Conservation (phyloP, 345 rosid genomes). For the Dovyalis caffra region DNA sequence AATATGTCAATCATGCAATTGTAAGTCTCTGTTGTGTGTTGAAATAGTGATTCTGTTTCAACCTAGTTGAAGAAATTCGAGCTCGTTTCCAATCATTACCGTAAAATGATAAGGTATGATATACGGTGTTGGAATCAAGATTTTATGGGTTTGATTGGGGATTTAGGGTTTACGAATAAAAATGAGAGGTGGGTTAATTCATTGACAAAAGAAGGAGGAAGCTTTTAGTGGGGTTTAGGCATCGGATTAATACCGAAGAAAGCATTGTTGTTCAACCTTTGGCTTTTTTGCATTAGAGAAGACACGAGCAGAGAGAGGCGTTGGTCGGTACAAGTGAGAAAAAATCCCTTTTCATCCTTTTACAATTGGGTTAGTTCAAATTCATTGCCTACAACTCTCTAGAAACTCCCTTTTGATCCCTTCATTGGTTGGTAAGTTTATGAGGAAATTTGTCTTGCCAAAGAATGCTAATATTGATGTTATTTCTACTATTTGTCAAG, state of each 20-base stretch:
- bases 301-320: too few species aligned
- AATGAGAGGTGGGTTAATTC: conserved; percentile 28
- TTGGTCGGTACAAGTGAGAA: too few species aligned
- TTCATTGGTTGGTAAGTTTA: too few species aligned
- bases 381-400: too few species aligned
- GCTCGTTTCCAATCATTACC: conserved; percentile 82
- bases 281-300: too few species aligned
- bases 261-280: too few species aligned
- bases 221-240: conserved; percentile 15
- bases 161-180: conserved; percentile 16
- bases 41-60: conserved; percentile 43
- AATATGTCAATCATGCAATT: conserved; percentile 82
- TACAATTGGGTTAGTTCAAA: too few species aligned
- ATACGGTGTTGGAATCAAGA: conserved; percentile 51
- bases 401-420: too few species aligned
- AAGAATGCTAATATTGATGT: too few species aligned
- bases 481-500: too few species aligned
- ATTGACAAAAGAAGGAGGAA: conserved; percentile 13
- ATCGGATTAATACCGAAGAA: conserved; percentile 19
- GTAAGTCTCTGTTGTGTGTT: conserved; percentile 68
- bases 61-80: conserved; percentile 80
- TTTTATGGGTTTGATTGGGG: conserved; percentile 17
- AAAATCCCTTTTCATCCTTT: too few species aligned
- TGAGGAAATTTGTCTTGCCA: too few species aligned
- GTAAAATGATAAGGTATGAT: conserved; percentile 63